Base-by-base conservation (phyloP, 345 rosid genomes). In the Raphanus sativus region DNA sequence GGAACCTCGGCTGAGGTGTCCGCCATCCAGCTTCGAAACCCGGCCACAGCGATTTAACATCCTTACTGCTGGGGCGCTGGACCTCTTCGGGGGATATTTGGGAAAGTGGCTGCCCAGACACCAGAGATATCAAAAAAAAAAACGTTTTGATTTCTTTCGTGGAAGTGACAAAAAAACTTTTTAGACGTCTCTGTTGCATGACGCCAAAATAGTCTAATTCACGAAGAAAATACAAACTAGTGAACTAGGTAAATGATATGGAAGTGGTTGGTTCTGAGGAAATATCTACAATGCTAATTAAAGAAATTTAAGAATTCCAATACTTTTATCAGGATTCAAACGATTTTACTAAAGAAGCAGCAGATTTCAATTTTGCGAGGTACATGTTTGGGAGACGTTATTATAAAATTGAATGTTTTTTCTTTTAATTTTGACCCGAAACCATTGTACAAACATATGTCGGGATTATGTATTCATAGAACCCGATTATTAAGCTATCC, bases 401-500 rank as follows among this genome's bases (percentile, higher is more conserved):
- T n/a, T 42, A 42, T 21, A 42, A 2, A 42, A 11, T 0, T 42
- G 52, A 2, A 42, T 42, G 52, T 0, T 12, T 5, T 42, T 42
- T 42, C 1, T 21, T 21, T 21, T 21, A 21, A 21, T 21, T 21
- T 21, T 21, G 21, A 21, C 21, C 21, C 21, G 79, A 52, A 24
- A 38, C 30, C 60, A 42, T 15, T 38, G 59, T 10, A 11, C 36
- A 17, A 6, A 48, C 52, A 40, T 9, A 61, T 33, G 62, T 60
- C 61, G 38, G 40, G 28, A 24, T 45, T 36, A 6, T 69, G 69
- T 68, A 45, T 75, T 26, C 25, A 60, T 11, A 68, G 33, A 75
- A 75, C 73, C 38, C 69, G 79, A 77, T 55, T 71, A 70, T 28
- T 70, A 42, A 70, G 65, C 60, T 62, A 69, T 69, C 64, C 24